A percentile compares a stretch with the other conserved stretches of the same genome.
These are phyloP conservation scores for Mycosarcoma maydis DNA, from an alignment of 1,284 basidiomycete species.

Conservation along the genomic window DNA sequence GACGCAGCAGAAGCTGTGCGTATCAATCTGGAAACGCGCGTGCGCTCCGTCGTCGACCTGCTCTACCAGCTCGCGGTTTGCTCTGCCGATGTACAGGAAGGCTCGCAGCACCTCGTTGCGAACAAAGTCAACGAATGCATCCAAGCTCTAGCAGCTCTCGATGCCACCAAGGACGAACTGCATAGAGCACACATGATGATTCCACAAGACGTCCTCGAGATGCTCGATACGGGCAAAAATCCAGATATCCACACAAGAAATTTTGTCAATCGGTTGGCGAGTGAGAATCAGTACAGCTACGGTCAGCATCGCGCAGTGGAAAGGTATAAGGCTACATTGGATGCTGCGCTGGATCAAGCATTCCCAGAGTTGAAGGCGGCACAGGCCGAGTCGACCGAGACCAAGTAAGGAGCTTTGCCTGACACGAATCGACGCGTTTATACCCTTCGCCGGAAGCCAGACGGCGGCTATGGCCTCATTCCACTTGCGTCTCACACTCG, in stretches of 20 bases:
- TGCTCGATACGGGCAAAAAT: conserved; percentile 63
- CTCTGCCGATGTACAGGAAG: conserved; percentile 59
- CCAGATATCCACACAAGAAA: conserved; percentile 64
- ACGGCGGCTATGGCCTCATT: no score
- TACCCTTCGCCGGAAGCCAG: no score
- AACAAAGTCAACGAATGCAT: conserved; percentile 58
- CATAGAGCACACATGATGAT: conserved; percentile 46
- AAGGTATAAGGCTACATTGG: conserved; percentile 28
- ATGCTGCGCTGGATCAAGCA: conserved; percentile 33
- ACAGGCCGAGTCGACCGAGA: background rate
- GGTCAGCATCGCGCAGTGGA: conserved; percentile 51
- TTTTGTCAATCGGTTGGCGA: conserved; percentile 58
- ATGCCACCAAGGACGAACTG: conserved; percentile 50
- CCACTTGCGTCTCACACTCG: no score
- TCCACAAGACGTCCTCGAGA: conserved; percentile 59
- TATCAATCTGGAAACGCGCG: conserved; percentile 48
- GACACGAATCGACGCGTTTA: no score
- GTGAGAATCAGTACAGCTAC: conserved; percentile 64
- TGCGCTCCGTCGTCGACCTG: conserved; percentile 55
- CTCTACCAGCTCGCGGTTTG: conserved; percentile 62
- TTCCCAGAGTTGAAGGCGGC: conserved; percentile 32
- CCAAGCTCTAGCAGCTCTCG: conserved; percentile 51
- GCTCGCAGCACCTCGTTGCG: conserved; percentile 51
- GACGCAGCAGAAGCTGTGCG: conserved; percentile 41
- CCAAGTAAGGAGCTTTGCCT: no score